Evolutionary conservation across 1,139 yeast genomes (phyloP).

Genomic region (Trichomonascaceae sp.): DNA sequence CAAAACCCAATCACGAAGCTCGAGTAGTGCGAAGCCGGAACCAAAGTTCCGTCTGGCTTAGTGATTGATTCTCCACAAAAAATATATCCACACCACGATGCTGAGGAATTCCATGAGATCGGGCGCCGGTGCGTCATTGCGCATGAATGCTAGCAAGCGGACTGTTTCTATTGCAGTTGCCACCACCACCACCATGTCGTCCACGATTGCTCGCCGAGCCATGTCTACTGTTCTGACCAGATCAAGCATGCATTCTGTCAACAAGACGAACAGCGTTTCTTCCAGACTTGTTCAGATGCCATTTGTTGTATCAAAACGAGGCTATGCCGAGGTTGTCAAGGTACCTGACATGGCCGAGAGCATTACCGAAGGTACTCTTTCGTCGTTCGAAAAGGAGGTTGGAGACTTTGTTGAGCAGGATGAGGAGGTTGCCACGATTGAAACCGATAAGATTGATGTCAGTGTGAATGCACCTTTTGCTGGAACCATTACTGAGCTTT

Average conservation of each 20-base stretch:
- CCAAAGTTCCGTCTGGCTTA: no score
- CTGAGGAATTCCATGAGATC: constrained; percentile 4
- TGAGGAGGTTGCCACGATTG: constrained; percentile 92
- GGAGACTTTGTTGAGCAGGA: constrained; percentile 86
- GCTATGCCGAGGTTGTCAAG: constrained; percentile 38
- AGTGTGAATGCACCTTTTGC: constrained; percentile 91
- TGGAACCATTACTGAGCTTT: constrained; percentile 78
- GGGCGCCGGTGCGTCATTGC: background rate
- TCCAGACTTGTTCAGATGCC: no score
- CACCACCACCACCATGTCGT: no score
- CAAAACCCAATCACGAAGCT: no score
- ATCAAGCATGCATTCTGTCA: no score
- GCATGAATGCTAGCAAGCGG: background rate
- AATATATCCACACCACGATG: no score
- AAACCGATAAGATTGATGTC: constrained; percentile 95
- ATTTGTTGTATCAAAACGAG: no score
- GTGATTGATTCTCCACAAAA: no score
- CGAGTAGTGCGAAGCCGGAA: no score
- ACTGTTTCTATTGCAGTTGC: background rate
- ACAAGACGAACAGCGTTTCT: no score
- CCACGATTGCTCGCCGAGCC: no score
- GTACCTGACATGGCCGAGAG: constrained; percentile 99
- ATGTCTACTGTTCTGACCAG: no score
- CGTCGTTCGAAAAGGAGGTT: constrained; percentile 58
- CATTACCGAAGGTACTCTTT: constrained; percentile 89